Evolutionary conservation across 108 stramenopile species (phyloP), one percentile per base, ranked within the genome.

Genomic region (Discostella pseudostelligera): DNA sequence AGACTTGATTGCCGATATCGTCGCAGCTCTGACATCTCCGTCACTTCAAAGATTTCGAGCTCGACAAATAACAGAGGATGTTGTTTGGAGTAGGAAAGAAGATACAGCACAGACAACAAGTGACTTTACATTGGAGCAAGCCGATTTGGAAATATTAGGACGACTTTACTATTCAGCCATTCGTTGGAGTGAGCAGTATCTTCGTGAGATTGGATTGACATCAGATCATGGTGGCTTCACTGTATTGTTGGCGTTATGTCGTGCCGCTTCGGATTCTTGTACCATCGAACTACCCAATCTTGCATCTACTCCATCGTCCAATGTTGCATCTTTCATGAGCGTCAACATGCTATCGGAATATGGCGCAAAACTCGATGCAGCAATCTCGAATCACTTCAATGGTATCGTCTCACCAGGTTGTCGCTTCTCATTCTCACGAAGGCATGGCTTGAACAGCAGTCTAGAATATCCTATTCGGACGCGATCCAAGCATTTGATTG

Each of bases 351-450:
- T 40, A 43, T 53, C 22, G 20, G 21, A 65, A 39, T 28, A 35
- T 22, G 65, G 28, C 16, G 65, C 51, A 7, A 54, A 39, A 21
- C 39, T 65, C 20, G 65, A 65, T 36, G 65, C 65, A 4, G 65
- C 65, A 51, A 9, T 65, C 8, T 65, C 65, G 29, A 54, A 65
- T 43, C 65, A 65, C 24, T 65, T 65, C 25, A 65, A 65, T 19
- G 65, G 37, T 12, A 65, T 65, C 0, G 39, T 36, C 8, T 50
- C 50, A 22, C 21, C 53, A 16, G 65, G 65, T 13, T 40, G 65
- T 32, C 51, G 65, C 13, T 55, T 65, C 37, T 32, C 24, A 16
- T 65, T 65, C 36, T 65, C 65, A 21, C 65, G 22, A 24, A 17
- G 49, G 1, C 65, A 65, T 32, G 65, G 65, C 20, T 11, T 65